Base-by-base conservation (phyloP, 1,284 basidiomycete species). In the Ustilago tritici region DNA sequence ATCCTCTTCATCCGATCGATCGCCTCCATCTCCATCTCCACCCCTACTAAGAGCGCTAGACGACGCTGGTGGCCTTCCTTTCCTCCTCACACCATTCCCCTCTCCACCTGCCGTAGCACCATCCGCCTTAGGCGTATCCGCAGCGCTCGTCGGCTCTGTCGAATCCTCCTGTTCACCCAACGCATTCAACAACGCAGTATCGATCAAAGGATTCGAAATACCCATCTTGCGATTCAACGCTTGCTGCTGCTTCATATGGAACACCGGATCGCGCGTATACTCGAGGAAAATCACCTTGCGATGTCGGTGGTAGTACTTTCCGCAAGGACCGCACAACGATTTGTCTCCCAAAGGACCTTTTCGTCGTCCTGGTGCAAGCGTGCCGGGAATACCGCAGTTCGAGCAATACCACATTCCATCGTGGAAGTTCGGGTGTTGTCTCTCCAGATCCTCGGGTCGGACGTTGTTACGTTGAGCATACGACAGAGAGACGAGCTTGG, bases 311-410 rank as follows among this genome's bases (percentile, higher is more conserved):
- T 76, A 85, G 56, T 54, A 90, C 92, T 85, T 89, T 92, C 95
- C 94, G 87, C 95, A 98, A 35, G 91, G 90, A 47, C 93, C 93
- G 87, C 95, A 98, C 83, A 97, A 91, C 23, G 92, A 93, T 87
- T 95, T 95, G 83, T 94, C 92, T 31, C 95, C 95, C 65, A 94
- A 87, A 3, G 93, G 94, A 2, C 95, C 95, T 85, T 95, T 95
- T 78, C 84, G 73, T 64, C 61, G 77, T 35, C 78, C 78, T 12
- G 82, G 62, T 38, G 74, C 79, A 0, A 86, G 64, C 47, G 69
- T 69, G 19, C 79, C 84, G 4, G 84, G 84, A 15, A 84, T 70
- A 52, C 84, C 84, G 58, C 84, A 86, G 66, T 86, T 86, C 35
- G 82, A 81, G 63, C 84, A 86, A 63, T 83, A 78, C 84, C 84